Base-by-base conservation (phyloP, 164 flowering plant species). In the Malania oleifera region DNA sequence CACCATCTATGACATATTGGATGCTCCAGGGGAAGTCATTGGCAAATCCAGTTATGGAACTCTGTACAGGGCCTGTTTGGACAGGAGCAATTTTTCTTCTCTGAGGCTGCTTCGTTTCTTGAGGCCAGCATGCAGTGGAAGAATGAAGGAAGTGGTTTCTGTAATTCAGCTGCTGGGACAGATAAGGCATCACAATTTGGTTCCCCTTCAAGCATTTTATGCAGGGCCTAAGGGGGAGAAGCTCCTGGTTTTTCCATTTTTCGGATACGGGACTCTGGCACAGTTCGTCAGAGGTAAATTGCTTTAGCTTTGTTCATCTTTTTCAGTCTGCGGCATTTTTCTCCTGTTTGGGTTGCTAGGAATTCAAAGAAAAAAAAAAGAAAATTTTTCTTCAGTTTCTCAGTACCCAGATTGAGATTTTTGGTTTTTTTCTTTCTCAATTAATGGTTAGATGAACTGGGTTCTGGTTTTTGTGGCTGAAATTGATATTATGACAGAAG, bases 1-100 rank as follows among this genome's bases (percentile, higher is more conserved):
- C 0, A 79, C 80, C 3, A 72, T 83, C 1, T 52, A 58, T 44
- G 98, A 90, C 57, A 87, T 93, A 12, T 66, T 93, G 39, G 98
- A 93, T 49, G 96, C 98, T 26, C 91, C 96, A 0, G 98, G 98
- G 4, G 96, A 93, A 58, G 98, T 93, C 20, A 86, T 90, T 1
- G 97, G 98, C 45, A 93, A 87, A 64, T 90, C 96, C 3, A 75
- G 81, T 44, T 84, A 82, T 59, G 98, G 98, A n/a, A 93, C 98
- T 0, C 52, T 93, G 64, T 93, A 93, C 59, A 80, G 69, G 62
- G 98, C 98, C 1, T 60, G 66, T 54, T 60, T 93, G 68, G 68
- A 72, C 69, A 52, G 74, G 62, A 75, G 45, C 28, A 63, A 64
- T 57, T n/a, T n/a, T n/a, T n/a, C n/a, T n/a, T 56, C 68, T 0